phyloP scores from a whole-genome alignment of 2,329 filamentous ascomycete genomes.

The Gyromitra esculenta region DNA sequence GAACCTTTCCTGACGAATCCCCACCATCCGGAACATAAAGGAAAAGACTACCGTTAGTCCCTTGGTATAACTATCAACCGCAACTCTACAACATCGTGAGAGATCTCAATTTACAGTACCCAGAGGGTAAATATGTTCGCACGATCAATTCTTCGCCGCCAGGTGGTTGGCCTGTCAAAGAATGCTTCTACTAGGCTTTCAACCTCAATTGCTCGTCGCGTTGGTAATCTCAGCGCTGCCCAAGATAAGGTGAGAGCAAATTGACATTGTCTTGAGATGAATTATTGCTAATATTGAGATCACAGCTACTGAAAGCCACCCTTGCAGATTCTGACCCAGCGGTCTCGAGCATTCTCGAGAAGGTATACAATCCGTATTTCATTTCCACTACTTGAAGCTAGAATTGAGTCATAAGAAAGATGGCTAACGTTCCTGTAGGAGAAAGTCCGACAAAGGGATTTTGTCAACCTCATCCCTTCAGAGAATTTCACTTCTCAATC shows the following conservation, averaged over 20 bases:
- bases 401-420: constrained; percentile 17
- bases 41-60: background rate
- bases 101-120: constrained; percentile 8
- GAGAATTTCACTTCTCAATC: constrained; percentile 96
- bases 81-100: constrained; percentile 15
- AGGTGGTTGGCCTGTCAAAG: constrained; percentile 23
- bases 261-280: background rate
- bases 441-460: constrained; percentile 95
- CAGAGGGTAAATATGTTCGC: constrained; percentile 49
- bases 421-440: constrained; percentile 68
- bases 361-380: constrained; percentile 66
- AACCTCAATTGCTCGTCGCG: constrained; percentile 43
- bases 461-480: constrained; percentile 95
- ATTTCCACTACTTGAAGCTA: constrained; percentile 5
- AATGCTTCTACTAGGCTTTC: constrained; percentile 42
- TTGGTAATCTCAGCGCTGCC: constrained; percentile 47
- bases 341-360: constrained; percentile 89
- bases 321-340: constrained; percentile 86
- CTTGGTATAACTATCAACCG: constrained; percentile 6
- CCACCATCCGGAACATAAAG: constrained; percentile 16
- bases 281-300: constrained; percentile 47
- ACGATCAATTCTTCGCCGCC: constrained; percentile 49
- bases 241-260: constrained; percentile 40
- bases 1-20: constrained; percentile 9
- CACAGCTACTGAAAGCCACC: constrained; percentile 78